A percentile compares a stretch with the other conserved stretches of the same genome.
These are phyloP conservation scores for Phoma sp. DNA, from an alignment of 2,329 filamentous ascomycete species.

Conservation along the genomic window DNA sequence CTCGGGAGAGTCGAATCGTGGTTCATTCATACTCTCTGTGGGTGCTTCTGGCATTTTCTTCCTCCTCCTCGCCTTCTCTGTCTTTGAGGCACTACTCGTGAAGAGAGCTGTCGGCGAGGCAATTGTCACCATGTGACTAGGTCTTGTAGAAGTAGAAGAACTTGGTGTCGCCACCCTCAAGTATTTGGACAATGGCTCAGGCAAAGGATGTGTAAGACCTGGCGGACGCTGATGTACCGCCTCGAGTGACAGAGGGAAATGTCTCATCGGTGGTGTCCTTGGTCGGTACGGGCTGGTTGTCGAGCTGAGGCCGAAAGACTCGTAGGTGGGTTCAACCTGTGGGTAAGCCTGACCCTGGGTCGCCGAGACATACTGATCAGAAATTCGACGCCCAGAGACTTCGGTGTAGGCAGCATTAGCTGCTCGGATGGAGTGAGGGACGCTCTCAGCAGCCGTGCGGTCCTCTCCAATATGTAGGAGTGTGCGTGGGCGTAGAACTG, in stretches of 20 bases:
- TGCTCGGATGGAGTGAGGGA: background rate
- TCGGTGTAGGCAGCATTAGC: background rate
- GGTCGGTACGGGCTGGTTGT: background rate
- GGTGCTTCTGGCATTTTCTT: too few species aligned
- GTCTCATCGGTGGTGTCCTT: background rate
- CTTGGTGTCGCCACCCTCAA: background rate
- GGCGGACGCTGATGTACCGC: background rate
- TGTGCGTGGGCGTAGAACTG: background rate
- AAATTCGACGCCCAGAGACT: background rate
- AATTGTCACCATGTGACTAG: background rate
- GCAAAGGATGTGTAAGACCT: background rate
- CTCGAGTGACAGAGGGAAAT: background rate
- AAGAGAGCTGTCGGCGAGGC: background rate
- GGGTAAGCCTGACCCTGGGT: background rate
- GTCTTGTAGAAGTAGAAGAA: background rate
- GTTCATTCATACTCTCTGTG: too few species aligned
- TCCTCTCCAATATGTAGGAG: background rate
- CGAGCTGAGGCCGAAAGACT: background rate
- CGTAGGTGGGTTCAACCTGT: background rate
- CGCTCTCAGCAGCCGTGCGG: background rate
- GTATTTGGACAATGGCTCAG: background rate
- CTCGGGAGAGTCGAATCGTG: too few species aligned
- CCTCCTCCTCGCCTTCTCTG: background rate
- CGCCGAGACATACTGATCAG: background rate
- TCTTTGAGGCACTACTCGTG: background rate